These are phyloP conservation scores for Pleurostoma richardsiae DNA, from an alignment of 2,329 filamentous ascomycete genomes.

Conservation along the genomic window DNA sequence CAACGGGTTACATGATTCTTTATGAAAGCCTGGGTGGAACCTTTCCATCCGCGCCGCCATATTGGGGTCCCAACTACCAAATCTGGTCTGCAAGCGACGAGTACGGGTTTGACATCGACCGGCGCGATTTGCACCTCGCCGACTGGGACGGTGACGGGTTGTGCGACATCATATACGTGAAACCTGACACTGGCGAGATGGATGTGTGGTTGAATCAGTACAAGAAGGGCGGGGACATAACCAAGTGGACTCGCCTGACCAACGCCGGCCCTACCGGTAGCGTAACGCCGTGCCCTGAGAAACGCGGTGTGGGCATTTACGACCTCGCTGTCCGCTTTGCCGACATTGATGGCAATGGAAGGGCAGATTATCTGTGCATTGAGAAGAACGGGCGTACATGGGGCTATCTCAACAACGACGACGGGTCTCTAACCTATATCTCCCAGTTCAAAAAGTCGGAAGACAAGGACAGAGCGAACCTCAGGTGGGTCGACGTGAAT, in stretches of 20 bases:
- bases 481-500: conserved; percentile 11
- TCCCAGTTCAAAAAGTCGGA: conserved; percentile 18
- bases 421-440: conserved; percentile 9
- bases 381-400: conserved; percentile 16
- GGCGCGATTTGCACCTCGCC: conserved; percentile 23
- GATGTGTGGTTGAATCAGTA: conserved; percentile 5
- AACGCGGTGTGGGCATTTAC: conserved; percentile 15
- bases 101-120: conserved; percentile 6
- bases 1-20: conserved; percentile 8
- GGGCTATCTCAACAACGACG: conserved; percentile 16
- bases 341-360: conserved; percentile 21
- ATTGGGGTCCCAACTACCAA: background rate
- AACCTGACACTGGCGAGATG: conserved; percentile 17
- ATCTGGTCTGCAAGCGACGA: background rate
- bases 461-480: conserved; percentile 6
- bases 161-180: conserved; percentile 24
- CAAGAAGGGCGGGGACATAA: background rate
- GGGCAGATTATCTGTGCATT: conserved; percentile 26
- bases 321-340: conserved; percentile 24
- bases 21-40: conserved; percentile 7
- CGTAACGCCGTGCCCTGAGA: conserved; percentile 13
- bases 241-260: background rate
- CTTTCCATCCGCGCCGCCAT: background rate
- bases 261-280: conserved; percentile 2
- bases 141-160: conserved; percentile 31